Evolutionary conservation across 1,284 basidiomycete genomes (phyloP).

Genomic region (Moesziomyces sp.): DNA sequence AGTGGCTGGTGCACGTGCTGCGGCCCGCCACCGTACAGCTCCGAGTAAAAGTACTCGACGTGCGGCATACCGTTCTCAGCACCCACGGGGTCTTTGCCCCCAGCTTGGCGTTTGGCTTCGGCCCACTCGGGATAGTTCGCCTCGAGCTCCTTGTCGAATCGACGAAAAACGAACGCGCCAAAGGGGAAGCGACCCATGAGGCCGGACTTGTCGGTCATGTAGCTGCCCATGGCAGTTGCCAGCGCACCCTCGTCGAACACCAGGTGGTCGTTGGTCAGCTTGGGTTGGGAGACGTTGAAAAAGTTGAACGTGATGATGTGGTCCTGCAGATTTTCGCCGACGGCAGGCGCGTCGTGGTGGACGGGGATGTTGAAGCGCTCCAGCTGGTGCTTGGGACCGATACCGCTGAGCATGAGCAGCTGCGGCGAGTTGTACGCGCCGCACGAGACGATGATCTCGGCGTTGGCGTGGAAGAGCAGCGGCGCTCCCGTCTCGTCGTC

Average conservation of each 20-base stretch:
- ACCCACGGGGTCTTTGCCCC: slow-evolving; percentile 16
- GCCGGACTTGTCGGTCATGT: slow-evolving; percentile 11
- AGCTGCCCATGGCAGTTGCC: background rate
- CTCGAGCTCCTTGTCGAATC: slow-evolving; percentile 20
- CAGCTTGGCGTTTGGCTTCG: slow-evolving; percentile 7
- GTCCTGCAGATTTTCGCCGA: slow-evolving; percentile 52
- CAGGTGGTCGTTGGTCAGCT: slow-evolving; percentile 4
- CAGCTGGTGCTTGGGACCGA: slow-evolving; percentile 33
- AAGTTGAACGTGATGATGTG: slow-evolving; percentile 37
- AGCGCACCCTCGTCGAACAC: background rate
- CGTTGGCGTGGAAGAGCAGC: slow-evolving; percentile 12
- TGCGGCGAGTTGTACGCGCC: slow-evolving; percentile 58
- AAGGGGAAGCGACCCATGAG: slow-evolving; percentile 20
- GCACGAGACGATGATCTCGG: slow-evolving; percentile 54
- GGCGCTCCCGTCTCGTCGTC: slow-evolving; percentile 11
- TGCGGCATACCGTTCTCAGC: slow-evolving; percentile 23
- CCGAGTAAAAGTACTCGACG: slow-evolving; percentile 4
- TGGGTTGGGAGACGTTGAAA: slow-evolving; percentile 2
- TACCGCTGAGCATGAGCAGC: slow-evolving; percentile 55
- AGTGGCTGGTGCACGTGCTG: no score
- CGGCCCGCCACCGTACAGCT: background rate
- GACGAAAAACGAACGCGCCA: slow-evolving; percentile 22
- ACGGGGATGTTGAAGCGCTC: slow-evolving; percentile 15
- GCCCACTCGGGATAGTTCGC: slow-evolving; percentile 8
- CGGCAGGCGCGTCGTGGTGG: slow-evolving; percentile 15